Conservation (phyloP, 345 rosid species). For the Populus pruinosa region DNA sequence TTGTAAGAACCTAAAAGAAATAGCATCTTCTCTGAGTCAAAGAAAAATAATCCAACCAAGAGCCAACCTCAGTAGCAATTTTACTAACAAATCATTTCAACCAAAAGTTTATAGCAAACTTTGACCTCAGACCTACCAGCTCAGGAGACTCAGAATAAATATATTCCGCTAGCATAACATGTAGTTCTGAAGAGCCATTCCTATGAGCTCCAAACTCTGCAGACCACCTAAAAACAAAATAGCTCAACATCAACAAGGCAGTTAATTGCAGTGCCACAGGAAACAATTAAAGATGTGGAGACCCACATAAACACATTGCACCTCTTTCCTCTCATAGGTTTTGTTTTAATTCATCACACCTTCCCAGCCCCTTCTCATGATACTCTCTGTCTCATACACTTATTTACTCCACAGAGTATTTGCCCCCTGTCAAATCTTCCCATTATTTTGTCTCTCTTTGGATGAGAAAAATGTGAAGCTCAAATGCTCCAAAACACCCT, state of each 20-base stretch:
- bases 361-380: background rate
- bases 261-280: background rate
- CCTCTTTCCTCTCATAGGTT: background rate
- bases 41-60: background rate
- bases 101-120: background rate
- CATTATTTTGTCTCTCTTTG: background rate
- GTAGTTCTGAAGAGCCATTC: slow-evolving; percentile 70
- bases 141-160: slow-evolving; percentile 86
- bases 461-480: background rate
- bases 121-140: slow-evolving; percentile 51
- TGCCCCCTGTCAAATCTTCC: background rate
- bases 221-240: slow-evolving; percentile 71
- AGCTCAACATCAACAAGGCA: slow-evolving; percentile 7
- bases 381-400: background rate
- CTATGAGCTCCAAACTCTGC: slow-evolving; percentile 68
- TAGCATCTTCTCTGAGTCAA: background rate
- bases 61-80: background rate
- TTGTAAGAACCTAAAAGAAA: background rate
- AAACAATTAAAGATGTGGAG: background rate
- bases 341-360: background rate
- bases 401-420: no score
- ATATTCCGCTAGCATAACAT: slow-evolving; percentile 84
- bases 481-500: background rate
- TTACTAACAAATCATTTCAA: background rate
- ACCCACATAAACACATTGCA: background rate